Evolutionary conservation across 768 basidiomycete genomes (phyloP).

Genomic region (Hysterangium stoloniferum): DNA sequence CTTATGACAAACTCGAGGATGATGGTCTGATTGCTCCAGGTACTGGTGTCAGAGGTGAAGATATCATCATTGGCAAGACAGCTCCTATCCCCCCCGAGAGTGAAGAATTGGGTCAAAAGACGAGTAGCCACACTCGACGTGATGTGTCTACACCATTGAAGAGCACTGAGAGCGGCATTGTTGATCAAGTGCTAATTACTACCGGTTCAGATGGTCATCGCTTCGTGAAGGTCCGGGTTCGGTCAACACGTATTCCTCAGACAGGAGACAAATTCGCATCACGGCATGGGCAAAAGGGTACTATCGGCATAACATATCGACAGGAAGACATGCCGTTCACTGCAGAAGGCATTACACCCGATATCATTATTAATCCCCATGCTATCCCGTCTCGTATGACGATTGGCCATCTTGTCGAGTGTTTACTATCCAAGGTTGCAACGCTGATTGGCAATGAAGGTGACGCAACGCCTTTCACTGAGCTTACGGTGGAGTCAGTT

Average conservation of each 20-base stretch:
- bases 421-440: slow-evolving; percentile 91
- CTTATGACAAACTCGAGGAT: slow-evolving; percentile 95
- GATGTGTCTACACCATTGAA: slow-evolving; percentile 98
- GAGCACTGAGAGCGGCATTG: slow-evolving; percentile 95
- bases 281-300: slow-evolving; percentile 99
- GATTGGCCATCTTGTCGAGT: slow-evolving; percentile 98
- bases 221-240: slow-evolving; percentile 95
- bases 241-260: slow-evolving; percentile 94
- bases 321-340: slow-evolving; percentile 99
- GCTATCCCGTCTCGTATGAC: slow-evolving; percentile 99
- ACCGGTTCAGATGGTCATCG: slow-evolving; percentile 95
- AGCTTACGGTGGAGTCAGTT: slow-evolving; percentile 96
- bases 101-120: slow-evolving; percentile 94
- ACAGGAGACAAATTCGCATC: slow-evolving; percentile 99
- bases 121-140: slow-evolving; percentile 85
- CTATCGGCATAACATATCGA: slow-evolving; percentile 98
- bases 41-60: slow-evolving; percentile 90
- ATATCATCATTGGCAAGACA: slow-evolving; percentile 99
- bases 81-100: slow-evolving; percentile 95
- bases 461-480: slow-evolving; percentile 97
- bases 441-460: slow-evolving; percentile 96
- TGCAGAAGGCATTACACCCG: slow-evolving; percentile 91
- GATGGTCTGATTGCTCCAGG: slow-evolving; percentile 96
- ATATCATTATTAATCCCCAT: slow-evolving; percentile 97
- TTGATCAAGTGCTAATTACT: slow-evolving; percentile 95